phyloP scores from a whole-genome alignment of 1,284 basidiomycete genomes.

The Porogramme epimiltina region DNA sequence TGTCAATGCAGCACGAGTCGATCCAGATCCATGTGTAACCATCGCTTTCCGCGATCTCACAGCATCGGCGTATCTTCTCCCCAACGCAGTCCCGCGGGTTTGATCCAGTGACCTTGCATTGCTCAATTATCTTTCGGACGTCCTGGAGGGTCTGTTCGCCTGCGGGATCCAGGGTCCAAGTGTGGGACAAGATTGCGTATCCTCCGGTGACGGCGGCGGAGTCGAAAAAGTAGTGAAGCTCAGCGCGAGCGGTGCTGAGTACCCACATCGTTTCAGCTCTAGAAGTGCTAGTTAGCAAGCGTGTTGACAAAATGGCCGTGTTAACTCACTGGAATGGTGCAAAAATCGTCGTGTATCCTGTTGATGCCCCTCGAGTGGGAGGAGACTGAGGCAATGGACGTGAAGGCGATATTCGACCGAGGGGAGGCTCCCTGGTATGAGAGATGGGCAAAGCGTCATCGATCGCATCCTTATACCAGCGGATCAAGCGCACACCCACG shows the following conservation, averaged over 20 bases:
- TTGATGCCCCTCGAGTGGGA: no score
- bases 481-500: no score
- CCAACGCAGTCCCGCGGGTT: background rate
- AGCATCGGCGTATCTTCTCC: background rate
- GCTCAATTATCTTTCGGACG: background rate
- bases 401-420: no score
- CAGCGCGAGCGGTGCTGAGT: background rate
- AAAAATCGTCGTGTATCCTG: no score
- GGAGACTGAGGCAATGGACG: no score
- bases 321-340: no score
- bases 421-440: no score
- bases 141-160: background rate
- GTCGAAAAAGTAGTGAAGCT: background rate
- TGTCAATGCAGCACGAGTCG: slow-evolving; percentile 2
- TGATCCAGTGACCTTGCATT: background rate
- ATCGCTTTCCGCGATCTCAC: background rate
- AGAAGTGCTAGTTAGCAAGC: no score
- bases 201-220: background rate
- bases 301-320: no score
- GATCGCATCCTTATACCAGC: no score
- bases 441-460: no score
- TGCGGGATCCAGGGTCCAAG: background rate
- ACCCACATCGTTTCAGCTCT: no score
- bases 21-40: background rate
- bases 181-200: slow-evolving; percentile 1